Evolutionary conservation across 2,329 filamentous ascomycete genomes (phyloP).

Genomic region (Knufia petricola): DNA sequence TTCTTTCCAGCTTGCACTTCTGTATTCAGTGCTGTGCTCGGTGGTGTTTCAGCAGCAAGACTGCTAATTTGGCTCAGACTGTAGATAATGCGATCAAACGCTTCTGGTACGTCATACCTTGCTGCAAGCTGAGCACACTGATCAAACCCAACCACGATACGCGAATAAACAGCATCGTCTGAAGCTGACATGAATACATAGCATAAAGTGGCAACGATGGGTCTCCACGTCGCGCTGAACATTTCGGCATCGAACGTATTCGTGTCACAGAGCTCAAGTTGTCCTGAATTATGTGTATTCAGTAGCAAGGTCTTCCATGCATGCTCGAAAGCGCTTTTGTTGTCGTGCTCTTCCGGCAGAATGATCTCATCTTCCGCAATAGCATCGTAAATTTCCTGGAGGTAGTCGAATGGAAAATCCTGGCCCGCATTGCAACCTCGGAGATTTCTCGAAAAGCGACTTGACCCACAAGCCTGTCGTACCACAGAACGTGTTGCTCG

Average conservation of each 20-base stretch:
- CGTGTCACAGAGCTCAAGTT: slow-evolving; percentile 70
- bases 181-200: slow-evolving; percentile 99
- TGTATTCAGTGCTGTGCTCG: slow-evolving; percentile 83
- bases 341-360: slow-evolving; percentile 91
- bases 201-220: slow-evolving; percentile 85
- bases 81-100: slow-evolving; percentile 84
- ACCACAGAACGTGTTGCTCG: too few species aligned
- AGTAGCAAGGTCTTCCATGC: slow-evolving; percentile 90
- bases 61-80: slow-evolving; percentile 86
- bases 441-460: slow-evolving; percentile 82
- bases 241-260: slow-evolving; percentile 96
- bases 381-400: slow-evolving; percentile 78
- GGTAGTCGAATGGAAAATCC: slow-evolving; percentile 74
- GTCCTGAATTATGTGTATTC: slow-evolving; percentile 68
- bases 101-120: slow-evolving; percentile 71
- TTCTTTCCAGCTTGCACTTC: slow-evolving; percentile 80
- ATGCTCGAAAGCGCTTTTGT: slow-evolving; percentile 91
- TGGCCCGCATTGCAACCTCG: slow-evolving; percentile 77
- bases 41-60: slow-evolving; percentile 62
- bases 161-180: slow-evolving; percentile 88
- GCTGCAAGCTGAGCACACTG: slow-evolving; percentile 91
- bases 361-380: slow-evolving; percentile 95
- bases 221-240: slow-evolving; percentile 93
- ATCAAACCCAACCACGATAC: slow-evolving; percentile 88
- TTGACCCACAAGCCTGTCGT: too few species aligned